Evolutionary conservation across 768 basidiomycete species (phyloP), one percentile per base, ranked within the genome.

Genomic region (Multifurca ochricompacta): DNA sequence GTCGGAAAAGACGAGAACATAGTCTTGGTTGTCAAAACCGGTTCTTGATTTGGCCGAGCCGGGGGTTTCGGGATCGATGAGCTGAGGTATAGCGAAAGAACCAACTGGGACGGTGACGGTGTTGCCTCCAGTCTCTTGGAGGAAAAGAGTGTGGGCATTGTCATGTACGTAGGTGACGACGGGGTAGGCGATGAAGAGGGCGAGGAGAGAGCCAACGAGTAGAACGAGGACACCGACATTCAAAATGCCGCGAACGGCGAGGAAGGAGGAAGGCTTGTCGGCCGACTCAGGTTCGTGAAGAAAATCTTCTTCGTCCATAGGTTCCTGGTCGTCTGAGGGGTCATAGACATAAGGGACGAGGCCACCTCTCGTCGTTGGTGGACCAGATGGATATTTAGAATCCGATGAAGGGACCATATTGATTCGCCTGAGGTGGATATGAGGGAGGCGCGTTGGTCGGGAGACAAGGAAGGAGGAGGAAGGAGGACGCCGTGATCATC

Each of bases 111-210:
- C 84, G 23, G 78, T 85, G 3, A 68, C 70, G 67, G 91, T 91
- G 60, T 86, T 79, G 61, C 86, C 88, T 9, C 83, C 77, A 48
- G 25, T 21, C 27, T 51, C 43, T 0, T 79, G 78, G 49, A 85
- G 80, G 5, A 74, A 72, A 34, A 63, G 44, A 51, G 74, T 74
- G 37, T 67, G 65, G 1, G 65, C 62, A 23, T 68, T 64, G 48
- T 74, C 64, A 3, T 67, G 62, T 64, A 77, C 78, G 54, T 78
- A 85, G 54, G 61, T 71, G 61, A 82, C 65, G 61, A 95, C 78
- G 3, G 94, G 93, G 65, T 89, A 94, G 37, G 83, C 80, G 47
- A 89, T 80, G 68, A 95, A 96, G 7, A 96, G 77, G 34, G 69
- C 69, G 50, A 96, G 68, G 54, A 96, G 69, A 4, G 73, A 79